Conservation (phyloP, 176 grass and related monocot genomes). For the Triticum aestivum region IWGSC_CS_RefSeq_v2.1 NC_057797.1:719279546-719280045, state of each 20-base stretch:
- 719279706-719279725: conserved; percentile 12
- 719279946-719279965: not conserved
- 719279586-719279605: not conserved
- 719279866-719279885: not conserved
- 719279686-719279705: not conserved
- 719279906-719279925: not conserved
- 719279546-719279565: conserved; percentile 55
- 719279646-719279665: conserved; percentile 63
- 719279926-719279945: too few relatives aligned
- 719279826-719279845: not conserved
- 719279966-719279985: not conserved
- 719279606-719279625: not conserved
- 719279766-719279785: conserved; percentile 32
- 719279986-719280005: not conserved
- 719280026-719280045: not conserved
- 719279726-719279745: not conserved
- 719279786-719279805: not conserved
- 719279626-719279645: not conserved
- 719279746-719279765: not conserved
- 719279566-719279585: conserved; percentile 13
- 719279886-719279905: not conserved
- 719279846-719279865: not conserved
- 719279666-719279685: conserved; percentile 28
- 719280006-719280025: not conserved
- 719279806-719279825: not conserved